Evolutionary conservation across 2,329 filamentous ascomycete genomes (phyloP).

Genomic region (Cytospora piceicola): DNA sequence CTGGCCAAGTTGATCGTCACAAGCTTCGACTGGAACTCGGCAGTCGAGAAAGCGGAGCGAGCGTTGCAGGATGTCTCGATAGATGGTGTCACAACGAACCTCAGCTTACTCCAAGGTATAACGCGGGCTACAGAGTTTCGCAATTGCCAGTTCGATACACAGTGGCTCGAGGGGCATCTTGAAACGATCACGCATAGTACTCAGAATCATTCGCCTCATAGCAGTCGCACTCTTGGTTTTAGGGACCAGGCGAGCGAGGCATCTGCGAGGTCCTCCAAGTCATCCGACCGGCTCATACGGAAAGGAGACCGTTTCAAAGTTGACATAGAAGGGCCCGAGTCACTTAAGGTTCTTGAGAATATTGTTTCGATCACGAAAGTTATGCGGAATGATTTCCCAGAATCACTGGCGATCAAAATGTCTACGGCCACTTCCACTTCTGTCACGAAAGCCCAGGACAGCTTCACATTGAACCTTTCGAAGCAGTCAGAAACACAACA

Average conservation of each 20-base stretch:
- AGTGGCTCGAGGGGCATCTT: slow-evolving; percentile 12
- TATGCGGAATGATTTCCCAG: slow-evolving; percentile 62
- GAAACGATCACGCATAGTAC: background rate
- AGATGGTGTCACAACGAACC: slow-evolving; percentile 61
- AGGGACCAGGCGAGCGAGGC: background rate
- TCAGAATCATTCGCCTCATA: background rate
- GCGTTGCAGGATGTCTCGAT: slow-evolving; percentile 60
- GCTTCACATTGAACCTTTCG: slow-evolving; percentile 13
- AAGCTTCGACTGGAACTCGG: slow-evolving; percentile 54
- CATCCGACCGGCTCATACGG: slow-evolving; percentile 10
- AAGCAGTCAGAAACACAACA: slow-evolving; percentile 18
- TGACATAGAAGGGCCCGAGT: background rate
- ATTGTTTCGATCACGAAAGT: slow-evolving; percentile 37
- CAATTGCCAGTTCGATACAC: slow-evolving; percentile 36
- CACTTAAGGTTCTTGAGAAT: background rate
- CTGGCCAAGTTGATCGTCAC: slow-evolving; percentile 64
- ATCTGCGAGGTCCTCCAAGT: background rate
- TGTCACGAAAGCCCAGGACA: background rate
- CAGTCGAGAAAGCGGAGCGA: slow-evolving; percentile 56
- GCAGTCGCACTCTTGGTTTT: background rate
- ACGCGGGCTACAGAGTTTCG: slow-evolving; percentile 55
- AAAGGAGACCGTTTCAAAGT: slow-evolving; percentile 21
- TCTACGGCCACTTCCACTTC: slow-evolving; percentile 48
- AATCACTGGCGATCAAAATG: slow-evolving; percentile 55
- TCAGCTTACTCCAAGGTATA: slow-evolving; percentile 58